phyloP scores from a whole-genome alignment of 2,329 filamentous ascomycete species.

The Penicillium sp. region DNA sequence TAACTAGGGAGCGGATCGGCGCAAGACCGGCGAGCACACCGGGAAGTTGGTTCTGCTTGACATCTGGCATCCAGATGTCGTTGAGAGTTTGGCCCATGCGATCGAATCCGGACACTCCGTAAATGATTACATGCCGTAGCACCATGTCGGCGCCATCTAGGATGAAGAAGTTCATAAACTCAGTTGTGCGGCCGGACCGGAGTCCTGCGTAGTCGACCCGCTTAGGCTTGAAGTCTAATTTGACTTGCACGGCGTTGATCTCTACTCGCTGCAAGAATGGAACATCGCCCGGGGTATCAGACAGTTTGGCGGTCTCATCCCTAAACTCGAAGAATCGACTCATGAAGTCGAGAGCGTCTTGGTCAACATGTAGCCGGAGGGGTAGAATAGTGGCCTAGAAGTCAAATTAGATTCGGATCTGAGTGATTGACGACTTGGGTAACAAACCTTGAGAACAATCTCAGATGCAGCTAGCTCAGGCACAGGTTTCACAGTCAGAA shows the following conservation, averaged over 20 bases:
- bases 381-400: constrained; percentile 68
- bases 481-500: constrained; percentile 84
- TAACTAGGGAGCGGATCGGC: constrained; percentile 84
- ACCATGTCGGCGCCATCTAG: constrained; percentile 85
- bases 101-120: constrained; percentile 88
- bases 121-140: constrained; percentile 84
- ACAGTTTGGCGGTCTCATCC: constrained; percentile 60
- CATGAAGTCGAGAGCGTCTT: constrained; percentile 95
- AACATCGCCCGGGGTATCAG: constrained; percentile 64
- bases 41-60: constrained; percentile 83
- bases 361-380: constrained; percentile 87
- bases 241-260: constrained; percentile 76
- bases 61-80: constrained; percentile 94
- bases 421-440: not conserved
- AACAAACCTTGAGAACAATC: constrained; percentile 69
- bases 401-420: constrained; percentile 11
- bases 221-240: constrained; percentile 96
- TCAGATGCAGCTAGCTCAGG: constrained; percentile 83
- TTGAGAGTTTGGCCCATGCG: constrained; percentile 85
- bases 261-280: constrained; percentile 90
- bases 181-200: constrained; percentile 87
- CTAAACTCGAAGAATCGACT: constrained; percentile 98
- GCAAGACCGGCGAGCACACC: constrained; percentile 85
- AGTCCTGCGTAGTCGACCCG: constrained; percentile 93
- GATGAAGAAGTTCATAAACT: constrained; percentile 98